phyloP scores from a whole-genome alignment of 164 flowering plant species.

The Sedum album region DNA sequence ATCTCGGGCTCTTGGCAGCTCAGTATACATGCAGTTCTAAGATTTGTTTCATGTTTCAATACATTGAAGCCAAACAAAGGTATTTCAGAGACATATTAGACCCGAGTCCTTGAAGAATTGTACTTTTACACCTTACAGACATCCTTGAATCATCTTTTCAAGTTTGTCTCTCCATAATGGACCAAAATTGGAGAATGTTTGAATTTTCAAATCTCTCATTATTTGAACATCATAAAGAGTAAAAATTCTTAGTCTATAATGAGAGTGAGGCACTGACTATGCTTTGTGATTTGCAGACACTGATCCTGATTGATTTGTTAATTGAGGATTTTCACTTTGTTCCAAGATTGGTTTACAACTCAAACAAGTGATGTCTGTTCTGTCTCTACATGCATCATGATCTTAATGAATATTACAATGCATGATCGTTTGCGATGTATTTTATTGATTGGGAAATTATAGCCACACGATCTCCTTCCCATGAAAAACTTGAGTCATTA shows the following conservation, averaged over 20 bases:
- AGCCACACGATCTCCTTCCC: too few relatives aligned
- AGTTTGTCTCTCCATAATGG: not conserved
- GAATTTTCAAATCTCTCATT: not conserved
- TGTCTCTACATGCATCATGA: not conserved
- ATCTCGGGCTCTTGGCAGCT: too few relatives aligned
- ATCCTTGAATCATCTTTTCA: not conserved
- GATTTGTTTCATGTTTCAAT: not conserved
- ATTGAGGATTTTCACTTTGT: not conserved
- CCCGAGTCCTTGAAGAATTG: too few relatives aligned
- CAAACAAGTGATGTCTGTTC: conserved; percentile 2
- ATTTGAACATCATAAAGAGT: not conserved
- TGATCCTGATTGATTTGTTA: not conserved
- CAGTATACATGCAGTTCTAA: too few relatives aligned
- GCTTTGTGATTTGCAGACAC: not conserved
- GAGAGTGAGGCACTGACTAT: not conserved
- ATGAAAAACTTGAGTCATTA: too few relatives aligned
- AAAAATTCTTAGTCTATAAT: not conserved
- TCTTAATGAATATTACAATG: not conserved
- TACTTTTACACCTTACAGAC: not conserved
- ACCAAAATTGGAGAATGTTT: not conserved
- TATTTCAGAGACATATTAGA: too few relatives aligned
- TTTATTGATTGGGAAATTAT: too few relatives aligned
- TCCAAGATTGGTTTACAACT: not conserved
- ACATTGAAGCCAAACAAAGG: not conserved
- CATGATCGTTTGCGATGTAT: too few relatives aligned